phyloP scores from a whole-genome alignment of 495 filamentous ascomycete species.

The Neurospora sp. region DNA sequence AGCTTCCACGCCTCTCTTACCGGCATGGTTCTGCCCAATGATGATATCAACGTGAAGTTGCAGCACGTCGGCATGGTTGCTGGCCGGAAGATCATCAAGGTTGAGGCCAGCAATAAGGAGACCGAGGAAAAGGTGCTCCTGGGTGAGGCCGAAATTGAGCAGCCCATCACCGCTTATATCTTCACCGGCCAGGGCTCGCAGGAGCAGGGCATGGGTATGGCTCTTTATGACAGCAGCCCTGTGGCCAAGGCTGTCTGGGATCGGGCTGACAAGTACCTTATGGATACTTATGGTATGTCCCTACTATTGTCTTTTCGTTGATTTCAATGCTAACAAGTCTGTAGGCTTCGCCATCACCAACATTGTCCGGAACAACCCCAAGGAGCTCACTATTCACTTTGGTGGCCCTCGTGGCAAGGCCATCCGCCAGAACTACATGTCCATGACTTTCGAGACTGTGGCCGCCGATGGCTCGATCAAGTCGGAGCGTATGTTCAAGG shows the following conservation, averaged over 20 bases:
- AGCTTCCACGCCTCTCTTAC: slow-evolving; percentile 93
- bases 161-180: slow-evolving; percentile 93
- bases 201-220: slow-evolving; percentile 99
- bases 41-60: slow-evolving; percentile 84
- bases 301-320: not conserved
- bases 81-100: slow-evolving; percentile 97
- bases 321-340: slow-evolving; percentile 28
- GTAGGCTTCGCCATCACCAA: slow-evolving; percentile 89
- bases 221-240: slow-evolving; percentile 81
- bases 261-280: slow-evolving; percentile 91
- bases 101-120: slow-evolving; percentile 87
- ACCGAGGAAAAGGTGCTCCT: slow-evolving; percentile 90
- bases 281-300: slow-evolving; percentile 91
- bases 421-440: slow-evolving; percentile 98
- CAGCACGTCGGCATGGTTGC: slow-evolving; percentile 97
- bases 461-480: slow-evolving; percentile 83
- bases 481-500: slow-evolving; percentile 99
- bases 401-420: slow-evolving; percentile 93
- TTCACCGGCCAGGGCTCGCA: slow-evolving; percentile 98
- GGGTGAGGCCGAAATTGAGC: slow-evolving; percentile 95
- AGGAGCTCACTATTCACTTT: slow-evolving; percentile 97
- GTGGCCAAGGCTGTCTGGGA: slow-evolving; percentile 98
- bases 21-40: slow-evolving; percentile 96
- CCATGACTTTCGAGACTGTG: slow-evolving; percentile 98
- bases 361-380: slow-evolving; percentile 98